Percentiles rank a stretch among this genome's conserved stretches.
These are phyloP conservation scores for Madurella mycetomatis DNA, from an alignment of 2,329 filamentous ascomycete species.

Conservation along the genomic window DNA sequence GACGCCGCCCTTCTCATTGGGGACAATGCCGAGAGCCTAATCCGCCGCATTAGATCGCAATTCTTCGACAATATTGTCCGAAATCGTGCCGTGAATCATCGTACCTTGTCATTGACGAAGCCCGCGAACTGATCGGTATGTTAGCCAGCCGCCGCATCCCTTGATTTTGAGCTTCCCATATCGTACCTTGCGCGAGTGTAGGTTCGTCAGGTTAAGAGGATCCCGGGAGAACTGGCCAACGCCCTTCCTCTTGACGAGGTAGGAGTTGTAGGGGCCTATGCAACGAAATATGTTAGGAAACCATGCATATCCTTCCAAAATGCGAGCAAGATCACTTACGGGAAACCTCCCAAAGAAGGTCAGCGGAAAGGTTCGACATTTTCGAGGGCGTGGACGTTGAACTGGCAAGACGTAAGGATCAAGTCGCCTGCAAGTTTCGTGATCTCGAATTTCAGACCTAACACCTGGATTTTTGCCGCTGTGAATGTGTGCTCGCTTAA, in stretches of 20 bases:
- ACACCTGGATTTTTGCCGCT: conserved; percentile 25
- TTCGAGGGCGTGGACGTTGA: conserved; percentile 38
- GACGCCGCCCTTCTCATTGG: conserved; percentile 74
- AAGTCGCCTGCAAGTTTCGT: conserved; percentile 21
- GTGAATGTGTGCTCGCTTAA: conserved; percentile 37
- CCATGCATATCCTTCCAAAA: not conserved
- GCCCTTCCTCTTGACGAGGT: conserved; percentile 85
- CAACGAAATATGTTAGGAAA: conserved; percentile 21
- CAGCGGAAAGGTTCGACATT: conserved; percentile 76
- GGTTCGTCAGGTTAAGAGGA: conserved; percentile 88
- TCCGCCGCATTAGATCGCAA: conserved; percentile 27
- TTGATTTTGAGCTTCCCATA: not conserved
- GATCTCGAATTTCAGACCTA: conserved; percentile 25
- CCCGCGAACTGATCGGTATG: conserved; percentile 66
- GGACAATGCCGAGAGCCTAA: conserved; percentile 76
- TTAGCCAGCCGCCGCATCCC: conserved; percentile 33
- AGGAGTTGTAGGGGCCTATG: conserved; percentile 81
- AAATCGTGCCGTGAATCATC: conserved; percentile 10
- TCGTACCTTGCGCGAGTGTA: conserved; percentile 81
- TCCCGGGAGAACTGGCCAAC: conserved; percentile 90
- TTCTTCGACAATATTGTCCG: conserved; percentile 1
- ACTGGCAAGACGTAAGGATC: conserved; percentile 19
- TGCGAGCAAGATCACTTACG: conserved; percentile 59
- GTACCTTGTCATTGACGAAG: conserved; percentile 90
- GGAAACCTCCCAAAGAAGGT: conserved; percentile 92